Percentiles rank a stretch among this genome's conserved stretches.
Conservation (phyloP, 768 basidiomycete genomes). For the Tulasnella sp. region DNA sequence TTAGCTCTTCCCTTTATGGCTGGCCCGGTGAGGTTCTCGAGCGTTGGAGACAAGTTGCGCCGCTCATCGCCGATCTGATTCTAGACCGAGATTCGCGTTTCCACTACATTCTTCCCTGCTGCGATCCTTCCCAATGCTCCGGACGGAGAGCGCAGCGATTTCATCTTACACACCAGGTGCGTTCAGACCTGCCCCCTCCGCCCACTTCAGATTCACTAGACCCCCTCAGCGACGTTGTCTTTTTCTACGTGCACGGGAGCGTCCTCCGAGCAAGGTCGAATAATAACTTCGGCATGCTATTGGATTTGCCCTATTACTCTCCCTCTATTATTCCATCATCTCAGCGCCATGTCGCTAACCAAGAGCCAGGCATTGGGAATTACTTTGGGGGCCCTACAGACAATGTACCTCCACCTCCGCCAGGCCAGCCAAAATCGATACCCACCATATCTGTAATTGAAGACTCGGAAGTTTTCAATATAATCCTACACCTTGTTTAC, state of each 20-base stretch:
- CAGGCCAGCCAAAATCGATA: not conserved
- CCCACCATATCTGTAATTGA: constrained; percentile 45
- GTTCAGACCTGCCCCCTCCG: not conserved
- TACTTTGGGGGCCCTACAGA: not conserved
- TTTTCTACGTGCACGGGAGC: constrained; percentile 71
- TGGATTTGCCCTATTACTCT: not conserved
- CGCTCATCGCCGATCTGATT: not conserved
- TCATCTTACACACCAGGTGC: not conserved
- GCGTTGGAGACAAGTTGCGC: not conserved
- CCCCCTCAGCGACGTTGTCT: constrained; percentile 50
- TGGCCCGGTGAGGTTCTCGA: not conserved
- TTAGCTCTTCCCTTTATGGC: not conserved
- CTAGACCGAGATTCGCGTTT: not conserved
- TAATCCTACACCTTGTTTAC: constrained; percentile 21
- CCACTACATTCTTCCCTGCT: not conserved
- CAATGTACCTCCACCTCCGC: not conserved
- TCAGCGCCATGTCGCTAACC: constrained; percentile 28
- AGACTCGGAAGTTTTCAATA: constrained; percentile 30
- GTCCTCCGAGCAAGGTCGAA: constrained; percentile 51
- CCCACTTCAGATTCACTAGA: too few relatives aligned
- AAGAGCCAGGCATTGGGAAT: not conserved
- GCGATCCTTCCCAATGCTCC: not conserved
- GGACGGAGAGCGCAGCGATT: not conserved
- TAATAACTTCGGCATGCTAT: constrained; percentile 49
- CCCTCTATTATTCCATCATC: not conserved